Conservation (phyloP, 768 basidiomycete genomes). For the Coprinopsis marcescibilis region DNA sequence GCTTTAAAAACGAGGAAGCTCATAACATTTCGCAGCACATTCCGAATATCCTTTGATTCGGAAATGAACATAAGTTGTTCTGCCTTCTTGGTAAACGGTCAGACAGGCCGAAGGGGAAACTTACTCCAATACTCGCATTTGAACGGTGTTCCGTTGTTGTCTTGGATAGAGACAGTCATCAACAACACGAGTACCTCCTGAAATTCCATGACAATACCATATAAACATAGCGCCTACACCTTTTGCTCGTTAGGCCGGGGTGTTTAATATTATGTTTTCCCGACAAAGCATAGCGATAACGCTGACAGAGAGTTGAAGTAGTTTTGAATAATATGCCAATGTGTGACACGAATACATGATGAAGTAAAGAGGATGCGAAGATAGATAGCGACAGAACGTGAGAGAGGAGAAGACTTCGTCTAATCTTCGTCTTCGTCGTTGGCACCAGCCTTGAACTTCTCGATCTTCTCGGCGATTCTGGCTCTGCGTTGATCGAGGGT, state of each 20-base stretch:
- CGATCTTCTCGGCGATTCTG: constrained; percentile 83
- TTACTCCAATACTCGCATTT: constrained; percentile 35
- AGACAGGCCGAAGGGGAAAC: constrained; percentile 33
- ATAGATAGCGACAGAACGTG: constrained; percentile 2
- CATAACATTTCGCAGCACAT: constrained; percentile 42
- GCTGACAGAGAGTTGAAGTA: no score
- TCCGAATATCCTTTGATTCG: constrained; percentile 49
- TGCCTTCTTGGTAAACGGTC: constrained; percentile 47
- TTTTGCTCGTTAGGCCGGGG: no score
- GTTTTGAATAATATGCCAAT: no score
- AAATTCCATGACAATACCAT: no score
- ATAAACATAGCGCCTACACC: no score
- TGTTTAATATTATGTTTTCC: no score
- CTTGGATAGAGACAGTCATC: constrained; percentile 54
- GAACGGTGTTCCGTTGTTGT: constrained; percentile 30
- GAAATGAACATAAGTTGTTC: constrained; percentile 49
- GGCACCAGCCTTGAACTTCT: constrained; percentile 75
- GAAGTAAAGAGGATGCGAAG: not conserved
- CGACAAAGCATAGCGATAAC: no score
- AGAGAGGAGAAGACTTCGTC: constrained; percentile 17
- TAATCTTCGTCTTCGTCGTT: constrained; percentile 62
- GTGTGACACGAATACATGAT: not conserved
- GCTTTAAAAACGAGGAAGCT: not conserved
- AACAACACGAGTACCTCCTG: constrained; percentile 23
- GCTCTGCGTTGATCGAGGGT: constrained; percentile 72